Conservation (phyloP, 495 filamentous ascomycete genomes). For the Halenospora varia region DNA sequence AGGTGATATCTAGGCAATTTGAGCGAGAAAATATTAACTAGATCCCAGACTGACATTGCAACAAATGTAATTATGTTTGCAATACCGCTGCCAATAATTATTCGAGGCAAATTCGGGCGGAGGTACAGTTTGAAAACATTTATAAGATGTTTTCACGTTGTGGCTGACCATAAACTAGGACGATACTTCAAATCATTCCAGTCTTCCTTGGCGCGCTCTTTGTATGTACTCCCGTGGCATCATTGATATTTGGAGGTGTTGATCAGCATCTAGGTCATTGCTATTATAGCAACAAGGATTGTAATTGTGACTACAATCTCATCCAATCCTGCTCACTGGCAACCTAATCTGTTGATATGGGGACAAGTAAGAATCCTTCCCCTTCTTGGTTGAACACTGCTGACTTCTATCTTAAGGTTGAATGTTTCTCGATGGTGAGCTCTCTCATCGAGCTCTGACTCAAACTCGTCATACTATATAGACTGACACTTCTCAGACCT, state of each 20-base stretch:
- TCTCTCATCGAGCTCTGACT: no score
- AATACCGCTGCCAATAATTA: constrained; percentile 12
- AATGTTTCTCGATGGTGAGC: constrained; percentile 10
- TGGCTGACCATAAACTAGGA: neutral
- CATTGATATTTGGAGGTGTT: neutral
- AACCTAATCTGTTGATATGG: constrained; percentile 10
- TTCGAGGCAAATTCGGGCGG: neutral
- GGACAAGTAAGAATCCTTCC: constrained; percentile 1
- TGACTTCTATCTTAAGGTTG: constrained; percentile 1
- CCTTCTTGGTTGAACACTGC: neutral
- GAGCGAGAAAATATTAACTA: no score
- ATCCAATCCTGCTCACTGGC: neutral
- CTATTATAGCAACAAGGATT: neutral
- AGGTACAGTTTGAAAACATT: neutral
- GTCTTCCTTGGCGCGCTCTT: neutral
- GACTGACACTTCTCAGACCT: neutral
- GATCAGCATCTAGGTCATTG: neutral
- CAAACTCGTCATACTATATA: no score
- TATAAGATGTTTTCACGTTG: neutral
- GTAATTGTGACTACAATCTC: neutral
- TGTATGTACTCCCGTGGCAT: neutral
- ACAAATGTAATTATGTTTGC: constrained; percentile 11
- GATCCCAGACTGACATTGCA: constrained; percentile 1
- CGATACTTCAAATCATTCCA: neutral
- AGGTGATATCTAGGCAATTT: neutral